These are phyloP conservation scores for Leishmania tropica DNA, from an alignment of 208 protist species.

Conservation along the genomic window DNA sequence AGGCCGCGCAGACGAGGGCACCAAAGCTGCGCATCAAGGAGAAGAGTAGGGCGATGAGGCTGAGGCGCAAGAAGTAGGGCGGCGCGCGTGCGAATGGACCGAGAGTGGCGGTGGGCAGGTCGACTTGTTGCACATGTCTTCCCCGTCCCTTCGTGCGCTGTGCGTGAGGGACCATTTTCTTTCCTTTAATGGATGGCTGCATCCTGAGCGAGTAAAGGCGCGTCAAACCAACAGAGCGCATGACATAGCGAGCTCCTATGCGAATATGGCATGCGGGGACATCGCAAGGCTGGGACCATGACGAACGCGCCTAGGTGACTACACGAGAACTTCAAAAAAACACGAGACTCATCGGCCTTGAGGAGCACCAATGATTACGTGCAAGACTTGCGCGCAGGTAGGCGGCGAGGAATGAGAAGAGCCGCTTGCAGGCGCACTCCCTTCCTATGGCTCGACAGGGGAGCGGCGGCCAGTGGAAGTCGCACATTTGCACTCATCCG, in stretches of 20 bases:
- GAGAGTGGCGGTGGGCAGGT: neutral
- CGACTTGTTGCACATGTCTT: neutral
- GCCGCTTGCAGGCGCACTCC: neutral
- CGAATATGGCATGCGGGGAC: neutral
- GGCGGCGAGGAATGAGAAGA: neutral
- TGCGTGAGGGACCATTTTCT: neutral
- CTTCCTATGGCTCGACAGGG: neutral
- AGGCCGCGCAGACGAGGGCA: slow-evolving; percentile 1
- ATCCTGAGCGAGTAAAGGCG: slow-evolving; percentile 5
- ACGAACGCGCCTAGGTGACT: neutral
- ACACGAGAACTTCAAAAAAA: neutral
- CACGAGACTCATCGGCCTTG: neutral
- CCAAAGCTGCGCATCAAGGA: slow-evolving; percentile 40
- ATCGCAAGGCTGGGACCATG: neutral
- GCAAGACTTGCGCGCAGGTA: neutral
- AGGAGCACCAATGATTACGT: neutral
- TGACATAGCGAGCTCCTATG: neutral
- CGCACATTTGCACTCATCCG: neutral
- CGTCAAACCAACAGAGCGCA: neutral
- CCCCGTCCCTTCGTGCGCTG: neutral
- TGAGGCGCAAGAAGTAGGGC: slow-evolving; percentile 59
- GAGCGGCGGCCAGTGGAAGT: neutral
- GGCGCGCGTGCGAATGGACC: neutral
- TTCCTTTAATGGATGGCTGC: slow-evolving; percentile 2
- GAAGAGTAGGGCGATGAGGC: slow-evolving; percentile 48